These are phyloP conservation scores for Dactylonectria macrodidyma DNA, from an alignment of 2,329 filamentous ascomycete species.

Conservation along the genomic window DNA sequence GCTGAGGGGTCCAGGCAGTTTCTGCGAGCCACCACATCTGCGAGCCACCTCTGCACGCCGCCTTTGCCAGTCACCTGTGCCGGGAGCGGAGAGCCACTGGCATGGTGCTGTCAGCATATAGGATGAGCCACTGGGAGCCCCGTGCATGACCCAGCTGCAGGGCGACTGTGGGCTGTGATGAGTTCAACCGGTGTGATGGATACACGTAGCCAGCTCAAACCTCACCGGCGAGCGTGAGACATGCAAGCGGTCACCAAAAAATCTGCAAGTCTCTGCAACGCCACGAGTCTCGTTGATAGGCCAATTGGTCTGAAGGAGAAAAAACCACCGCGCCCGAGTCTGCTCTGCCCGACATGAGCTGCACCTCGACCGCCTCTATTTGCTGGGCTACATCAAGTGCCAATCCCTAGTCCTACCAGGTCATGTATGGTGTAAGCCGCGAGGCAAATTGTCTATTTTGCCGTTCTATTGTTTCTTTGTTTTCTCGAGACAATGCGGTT, in stretches of 20 bases:
- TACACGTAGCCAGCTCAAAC: slow-evolving; percentile 42
- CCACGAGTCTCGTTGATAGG: slow-evolving; percentile 38
- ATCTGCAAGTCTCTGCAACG: slow-evolving; percentile 18
- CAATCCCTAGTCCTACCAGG: not conserved
- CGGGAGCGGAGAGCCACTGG: slow-evolving; percentile 11
- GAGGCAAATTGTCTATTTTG: not conserved
- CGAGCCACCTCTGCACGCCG: slow-evolving; percentile 10
- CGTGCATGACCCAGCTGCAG: slow-evolving; percentile 31
- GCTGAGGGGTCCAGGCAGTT: slow-evolving; percentile 13
- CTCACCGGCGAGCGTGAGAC: slow-evolving; percentile 15
- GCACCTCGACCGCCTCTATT: slow-evolving; percentile 35
- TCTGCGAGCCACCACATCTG: slow-evolving; percentile 18
- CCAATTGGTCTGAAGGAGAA: slow-evolving; percentile 30
- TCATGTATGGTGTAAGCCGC: slow-evolving; percentile 23
- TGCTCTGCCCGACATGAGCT: slow-evolving; percentile 29
- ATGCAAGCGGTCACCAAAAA: slow-evolving; percentile 29
- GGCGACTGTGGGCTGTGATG: slow-evolving; percentile 39
- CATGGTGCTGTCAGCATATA: slow-evolving; percentile 27
- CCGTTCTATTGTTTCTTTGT: not conserved
- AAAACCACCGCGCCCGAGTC: slow-evolving; percentile 24
- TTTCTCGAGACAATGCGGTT: slow-evolving; percentile 16
- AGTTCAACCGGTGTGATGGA: slow-evolving; percentile 42
- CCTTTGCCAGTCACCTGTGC: slow-evolving; percentile 25
- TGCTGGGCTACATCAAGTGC: slow-evolving; percentile 29
- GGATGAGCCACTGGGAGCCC: slow-evolving; percentile 18